Evolutionary conservation across 148 eudicot species (phyloP).

Genomic region (Rhododendron simsii): DNA sequence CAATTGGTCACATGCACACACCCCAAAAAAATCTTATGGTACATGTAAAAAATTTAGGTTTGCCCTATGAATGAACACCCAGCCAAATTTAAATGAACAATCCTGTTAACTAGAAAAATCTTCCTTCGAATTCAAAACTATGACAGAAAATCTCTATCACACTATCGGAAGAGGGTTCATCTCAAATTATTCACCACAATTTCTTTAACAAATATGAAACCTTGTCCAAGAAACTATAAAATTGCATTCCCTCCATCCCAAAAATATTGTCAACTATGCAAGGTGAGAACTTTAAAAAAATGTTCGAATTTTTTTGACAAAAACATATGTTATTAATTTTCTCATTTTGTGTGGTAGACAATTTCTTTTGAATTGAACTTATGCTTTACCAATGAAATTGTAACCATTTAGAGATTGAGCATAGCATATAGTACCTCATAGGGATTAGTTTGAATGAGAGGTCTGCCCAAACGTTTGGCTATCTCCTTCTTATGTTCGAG

Average conservation of each 20-base stretch:
- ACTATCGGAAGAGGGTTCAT: not conserved
- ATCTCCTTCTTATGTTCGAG: conserved; percentile 75
- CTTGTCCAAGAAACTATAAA: not conserved
- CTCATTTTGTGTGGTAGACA: not conserved
- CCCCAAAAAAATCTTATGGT: too few species aligned
- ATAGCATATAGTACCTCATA: conserved; percentile 49
- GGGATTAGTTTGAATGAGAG: conserved; percentile 68
- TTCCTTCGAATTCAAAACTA: too few species aligned
- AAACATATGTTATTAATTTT: too few species aligned
- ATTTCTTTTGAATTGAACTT: not conserved
- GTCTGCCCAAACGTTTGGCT: conserved; percentile 78
- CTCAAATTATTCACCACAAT: not conserved
- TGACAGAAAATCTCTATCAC: not conserved
- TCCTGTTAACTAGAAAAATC: not conserved
- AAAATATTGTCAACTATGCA: not conserved
- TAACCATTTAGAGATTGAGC: not conserved
- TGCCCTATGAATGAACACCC: not conserved
- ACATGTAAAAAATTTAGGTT: too few species aligned
- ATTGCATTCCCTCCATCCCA: not conserved
- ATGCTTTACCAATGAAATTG: not conserved
- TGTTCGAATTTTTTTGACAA: not conserved
- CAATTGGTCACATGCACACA: not conserved
- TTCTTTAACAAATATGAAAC: too few species aligned
- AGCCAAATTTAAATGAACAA: too few species aligned
- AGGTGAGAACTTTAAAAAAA: not conserved